Percentiles rank a stretch among this genome's conserved stretches.
Conservation (phyloP, 1,139 yeast species). For the Debaryomyces singareniensis region DNA sequence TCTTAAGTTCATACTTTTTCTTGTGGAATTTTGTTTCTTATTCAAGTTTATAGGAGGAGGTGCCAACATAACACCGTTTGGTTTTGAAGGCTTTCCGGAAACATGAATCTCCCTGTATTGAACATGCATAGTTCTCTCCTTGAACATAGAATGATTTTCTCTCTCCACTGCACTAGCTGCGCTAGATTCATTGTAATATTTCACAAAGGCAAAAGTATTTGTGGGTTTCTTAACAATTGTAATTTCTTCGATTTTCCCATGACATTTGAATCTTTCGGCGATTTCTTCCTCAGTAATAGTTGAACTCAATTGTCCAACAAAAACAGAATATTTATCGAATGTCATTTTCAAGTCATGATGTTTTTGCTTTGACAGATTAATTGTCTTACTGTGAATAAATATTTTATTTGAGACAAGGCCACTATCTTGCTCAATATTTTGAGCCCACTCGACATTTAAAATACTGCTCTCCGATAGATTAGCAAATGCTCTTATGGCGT, state of each 20-base stretch:
- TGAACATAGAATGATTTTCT: slow-evolving; percentile 73
- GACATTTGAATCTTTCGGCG: slow-evolving; percentile 50
- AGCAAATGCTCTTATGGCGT: slow-evolving; percentile 84
- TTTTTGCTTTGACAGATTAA: slow-evolving; percentile 3
- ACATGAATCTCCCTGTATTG: slow-evolving; percentile 63
- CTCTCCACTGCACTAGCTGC: slow-evolving; percentile 80
- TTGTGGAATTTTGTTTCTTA: slow-evolving; percentile 20
- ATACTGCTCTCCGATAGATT: slow-evolving; percentile 46
- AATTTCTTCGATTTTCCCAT: slow-evolving; percentile 58
- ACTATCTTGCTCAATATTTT: slow-evolving; percentile 51
- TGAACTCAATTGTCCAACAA: slow-evolving; percentile 65
- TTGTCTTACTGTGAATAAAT: slow-evolving; percentile 5
- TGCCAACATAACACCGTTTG: slow-evolving; percentile 45
- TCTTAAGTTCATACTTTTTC: slow-evolving; percentile 2
- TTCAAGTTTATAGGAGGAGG: slow-evolving; percentile 68
- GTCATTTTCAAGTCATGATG: slow-evolving; percentile 6
- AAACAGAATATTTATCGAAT: slow-evolving; percentile 68
- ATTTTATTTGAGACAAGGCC: not conserved
- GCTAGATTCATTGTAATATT: slow-evolving; percentile 56
- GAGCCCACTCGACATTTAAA: slow-evolving; percentile 77
- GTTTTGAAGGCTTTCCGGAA: slow-evolving; percentile 1
- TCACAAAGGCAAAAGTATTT: slow-evolving; percentile 69
- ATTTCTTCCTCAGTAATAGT: slow-evolving; percentile 50
- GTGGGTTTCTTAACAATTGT: slow-evolving; percentile 44
- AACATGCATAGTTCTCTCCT: slow-evolving; percentile 73